phyloP scores from a whole-genome alignment of 129 eudicot species.

The Daucus carota region DNA sequence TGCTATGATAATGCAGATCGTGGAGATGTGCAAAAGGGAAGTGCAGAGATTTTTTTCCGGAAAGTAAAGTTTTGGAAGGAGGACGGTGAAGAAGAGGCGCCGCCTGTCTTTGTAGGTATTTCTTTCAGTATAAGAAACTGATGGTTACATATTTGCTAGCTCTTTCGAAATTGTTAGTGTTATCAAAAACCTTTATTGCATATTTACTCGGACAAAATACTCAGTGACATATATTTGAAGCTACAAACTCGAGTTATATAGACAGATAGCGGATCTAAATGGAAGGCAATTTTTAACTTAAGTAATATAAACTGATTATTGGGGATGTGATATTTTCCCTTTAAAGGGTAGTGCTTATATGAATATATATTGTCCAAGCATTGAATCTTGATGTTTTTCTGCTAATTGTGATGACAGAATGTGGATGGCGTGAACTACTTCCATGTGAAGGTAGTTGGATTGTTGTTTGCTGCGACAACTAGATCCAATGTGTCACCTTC shows the following conservation, averaged over 20 bases:
- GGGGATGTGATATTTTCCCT: not conserved
- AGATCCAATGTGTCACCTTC: conserved; percentile 86
- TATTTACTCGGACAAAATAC: too few relatives aligned
- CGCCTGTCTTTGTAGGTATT: conserved; percentile 99
- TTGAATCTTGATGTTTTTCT: conserved; percentile 10
- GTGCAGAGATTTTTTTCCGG: conserved; percentile 91
- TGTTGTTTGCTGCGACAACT: conserved; percentile 93
- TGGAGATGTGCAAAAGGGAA: conserved; percentile 87
- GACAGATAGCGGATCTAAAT: too few relatives aligned
- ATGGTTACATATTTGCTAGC: not conserved
- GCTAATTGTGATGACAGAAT: conserved; percentile 34
- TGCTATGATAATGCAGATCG: conserved; percentile 47
- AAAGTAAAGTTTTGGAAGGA: conserved; percentile 97
- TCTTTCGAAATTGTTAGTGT: not conserved
- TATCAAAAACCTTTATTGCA: not conserved
- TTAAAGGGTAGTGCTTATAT: not conserved
- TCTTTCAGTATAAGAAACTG: conserved; percentile 18
- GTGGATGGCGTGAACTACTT: conserved; percentile 98
- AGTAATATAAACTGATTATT: not conserved
- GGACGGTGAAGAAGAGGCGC: conserved; percentile 93
- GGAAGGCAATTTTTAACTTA: too few relatives aligned
- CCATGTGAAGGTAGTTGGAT: conserved; percentile 92
- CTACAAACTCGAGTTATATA: too few relatives aligned
- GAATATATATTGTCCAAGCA: not conserved
- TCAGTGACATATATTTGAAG: too few relatives aligned